phyloP scores from a whole-genome alignment of 108 stramenopile species.

The Stephanodiscus minutulus region DNA sequence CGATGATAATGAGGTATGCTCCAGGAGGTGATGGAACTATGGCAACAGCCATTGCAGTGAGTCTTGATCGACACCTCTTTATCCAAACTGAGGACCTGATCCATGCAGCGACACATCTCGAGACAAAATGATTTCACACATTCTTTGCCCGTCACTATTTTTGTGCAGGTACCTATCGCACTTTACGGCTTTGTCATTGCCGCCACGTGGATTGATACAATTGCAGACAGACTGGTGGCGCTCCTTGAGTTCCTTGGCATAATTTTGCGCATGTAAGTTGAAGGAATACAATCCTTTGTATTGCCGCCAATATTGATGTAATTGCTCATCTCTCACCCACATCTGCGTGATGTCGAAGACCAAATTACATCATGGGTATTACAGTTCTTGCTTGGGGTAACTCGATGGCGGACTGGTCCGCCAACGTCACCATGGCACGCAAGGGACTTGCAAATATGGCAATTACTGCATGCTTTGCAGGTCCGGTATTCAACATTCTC shows the following conservation, averaged over 20 bases:
- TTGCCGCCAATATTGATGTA: not conserved
- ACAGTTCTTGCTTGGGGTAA: slow-evolving; percentile 88
- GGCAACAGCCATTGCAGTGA: slow-evolving; percentile 29
- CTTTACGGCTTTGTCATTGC: slow-evolving; percentile 60
- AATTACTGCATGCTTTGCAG: slow-evolving; percentile 70
- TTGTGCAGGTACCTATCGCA: slow-evolving; percentile 47
- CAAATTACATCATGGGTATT: slow-evolving; percentile 61
- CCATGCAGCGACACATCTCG: not conserved
- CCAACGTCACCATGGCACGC: slow-evolving; percentile 77
- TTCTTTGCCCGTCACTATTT: not conserved
- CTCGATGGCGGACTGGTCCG: slow-evolving; percentile 69
- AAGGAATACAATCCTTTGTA: not conserved
- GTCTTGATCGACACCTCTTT: not conserved
- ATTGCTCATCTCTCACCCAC: not conserved
- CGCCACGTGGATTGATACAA: slow-evolving; percentile 76
- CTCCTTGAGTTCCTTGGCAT: slow-evolving; percentile 67
- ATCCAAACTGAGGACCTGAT: not conserved
- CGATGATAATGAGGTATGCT: slow-evolving; percentile 43
- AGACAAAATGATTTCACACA: not conserved
- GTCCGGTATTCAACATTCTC: slow-evolving; percentile 83
- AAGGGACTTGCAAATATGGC: slow-evolving; percentile 75
- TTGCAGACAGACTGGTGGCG: slow-evolving; percentile 71
- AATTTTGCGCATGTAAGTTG: slow-evolving; percentile 37
- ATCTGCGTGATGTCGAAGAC: not conserved
- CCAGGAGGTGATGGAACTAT: slow-evolving; percentile 52